Evolutionary conservation across 2,329 filamentous ascomycete species (phyloP).

Genomic region (Aspergillus quadrilineatus): DNA sequence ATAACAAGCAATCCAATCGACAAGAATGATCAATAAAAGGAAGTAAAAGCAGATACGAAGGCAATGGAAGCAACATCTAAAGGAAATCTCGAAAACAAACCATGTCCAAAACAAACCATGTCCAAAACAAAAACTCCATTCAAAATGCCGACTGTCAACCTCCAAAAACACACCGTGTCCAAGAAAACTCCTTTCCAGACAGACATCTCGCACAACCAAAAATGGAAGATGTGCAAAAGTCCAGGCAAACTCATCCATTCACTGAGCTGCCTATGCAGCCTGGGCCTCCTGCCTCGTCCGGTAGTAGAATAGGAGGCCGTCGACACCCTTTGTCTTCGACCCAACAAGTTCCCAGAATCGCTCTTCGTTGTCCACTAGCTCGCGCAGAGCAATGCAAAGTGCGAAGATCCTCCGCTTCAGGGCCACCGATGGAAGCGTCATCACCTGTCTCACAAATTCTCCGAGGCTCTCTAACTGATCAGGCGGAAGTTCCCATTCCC

Average conservation of each 20-base stretch:
- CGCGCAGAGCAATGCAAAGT: conserved; percentile 30
- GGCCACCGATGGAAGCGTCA: not conserved
- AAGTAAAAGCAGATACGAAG: not conserved
- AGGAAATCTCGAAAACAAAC: not conserved
- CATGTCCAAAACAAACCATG: not conserved
- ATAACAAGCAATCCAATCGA: not conserved
- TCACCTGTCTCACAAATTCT: not conserved
- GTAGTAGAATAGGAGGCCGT: conserved; percentile 40
- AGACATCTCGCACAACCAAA: too few relatives aligned
- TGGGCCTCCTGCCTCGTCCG: conserved; percentile 18
- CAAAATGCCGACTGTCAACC: too few relatives aligned
- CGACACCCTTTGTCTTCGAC: conserved; percentile 30
- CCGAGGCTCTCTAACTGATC: not conserved
- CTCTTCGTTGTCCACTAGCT: conserved; percentile 28
- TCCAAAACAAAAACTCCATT: not conserved
- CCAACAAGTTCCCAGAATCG: conserved; percentile 33
- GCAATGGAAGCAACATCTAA: too few relatives aligned
- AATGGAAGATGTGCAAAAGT: too few relatives aligned
- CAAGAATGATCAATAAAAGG: not conserved
- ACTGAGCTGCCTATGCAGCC: not conserved
- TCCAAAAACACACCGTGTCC: not conserved
- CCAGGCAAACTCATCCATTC: not conserved
- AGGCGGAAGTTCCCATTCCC: not conserved
- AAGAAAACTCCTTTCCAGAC: not conserved
- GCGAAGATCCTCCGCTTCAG: conserved; percentile 35